Evolutionary conservation across 768 basidiomycete species (phyloP).

Genomic region (Suillus subalutaceus): DNA sequence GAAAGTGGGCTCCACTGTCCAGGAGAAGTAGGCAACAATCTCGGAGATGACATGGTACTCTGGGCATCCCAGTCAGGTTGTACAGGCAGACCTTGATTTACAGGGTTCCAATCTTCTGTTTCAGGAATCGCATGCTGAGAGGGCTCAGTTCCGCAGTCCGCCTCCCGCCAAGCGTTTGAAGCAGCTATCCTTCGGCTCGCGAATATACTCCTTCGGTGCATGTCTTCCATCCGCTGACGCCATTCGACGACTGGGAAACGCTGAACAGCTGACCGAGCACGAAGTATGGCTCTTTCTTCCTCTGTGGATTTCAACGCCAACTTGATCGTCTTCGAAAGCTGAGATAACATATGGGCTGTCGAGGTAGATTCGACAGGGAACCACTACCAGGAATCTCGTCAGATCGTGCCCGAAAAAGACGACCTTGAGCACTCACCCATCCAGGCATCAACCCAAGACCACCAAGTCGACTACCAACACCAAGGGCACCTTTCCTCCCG

Average conservation of each 20-base stretch:
- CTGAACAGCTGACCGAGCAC: slow-evolving; percentile 91
- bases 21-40: slow-evolving; percentile 55
- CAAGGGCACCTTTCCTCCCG: slow-evolving; percentile 93
- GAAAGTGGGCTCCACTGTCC: slow-evolving; percentile 67
- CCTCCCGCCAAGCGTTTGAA: slow-evolving; percentile 74
- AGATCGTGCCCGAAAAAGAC: background rate
- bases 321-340: slow-evolving; percentile 93
- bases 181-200: slow-evolving; percentile 72
- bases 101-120: slow-evolving; percentile 81
- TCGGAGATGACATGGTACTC: slow-evolving; percentile 49
- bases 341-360: slow-evolving; percentile 93
- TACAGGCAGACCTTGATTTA: slow-evolving; percentile 60
- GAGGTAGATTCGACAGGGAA: slow-evolving; percentile 95
- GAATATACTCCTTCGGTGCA: slow-evolving; percentile 84
- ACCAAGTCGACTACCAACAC: slow-evolving; percentile 92
- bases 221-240: slow-evolving; percentile 95
- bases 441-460: slow-evolving; percentile 97
- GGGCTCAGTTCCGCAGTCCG: slow-evolving; percentile 57
- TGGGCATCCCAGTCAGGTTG: slow-evolving; percentile 78
- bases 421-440: slow-evolving; percentile 65
- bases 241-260: slow-evolving; percentile 98
- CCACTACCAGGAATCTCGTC: slow-evolving; percentile 57
- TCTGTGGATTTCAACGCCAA: slow-evolving; percentile 89
- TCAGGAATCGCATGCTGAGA: slow-evolving; percentile 54
- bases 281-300: slow-evolving; percentile 89